Evolutionary conservation across 495 filamentous ascomycete species (phyloP).

Genomic region (Achaetomiella virescens): DNA sequence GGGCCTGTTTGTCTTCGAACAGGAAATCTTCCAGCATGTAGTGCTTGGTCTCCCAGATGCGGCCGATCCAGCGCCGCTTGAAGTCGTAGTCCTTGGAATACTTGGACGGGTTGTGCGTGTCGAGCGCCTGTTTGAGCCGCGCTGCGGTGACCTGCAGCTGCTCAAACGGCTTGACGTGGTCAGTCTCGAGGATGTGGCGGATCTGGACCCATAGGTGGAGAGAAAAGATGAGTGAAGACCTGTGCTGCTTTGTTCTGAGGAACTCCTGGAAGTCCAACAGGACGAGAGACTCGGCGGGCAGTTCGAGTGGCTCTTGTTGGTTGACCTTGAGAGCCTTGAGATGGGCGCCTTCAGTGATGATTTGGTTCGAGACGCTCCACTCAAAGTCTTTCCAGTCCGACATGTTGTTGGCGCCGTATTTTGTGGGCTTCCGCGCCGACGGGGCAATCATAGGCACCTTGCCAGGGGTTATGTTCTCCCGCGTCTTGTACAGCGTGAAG

Average conservation of each 20-base stretch:
- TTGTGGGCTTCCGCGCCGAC: conserved; percentile 3
- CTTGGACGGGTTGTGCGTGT: background rate
- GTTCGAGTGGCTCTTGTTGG: background rate
- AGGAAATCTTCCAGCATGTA: conserved; percentile 20
- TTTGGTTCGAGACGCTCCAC: conserved; percentile 8
- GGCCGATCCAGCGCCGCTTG: conserved; percentile 11
- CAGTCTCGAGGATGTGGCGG: conserved; percentile 26
- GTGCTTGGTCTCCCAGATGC: conserved; percentile 16
- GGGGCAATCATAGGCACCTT: conserved; percentile 22
- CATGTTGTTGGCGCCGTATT: conserved; percentile 17
- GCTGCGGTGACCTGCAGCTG: conserved; percentile 15
- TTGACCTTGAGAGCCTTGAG: conserved; percentile 21
- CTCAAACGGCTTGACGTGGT: conserved; percentile 16
- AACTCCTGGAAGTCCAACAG: conserved; percentile 15
- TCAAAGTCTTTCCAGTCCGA: conserved; percentile 13
- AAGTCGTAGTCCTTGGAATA: conserved; percentile 8
- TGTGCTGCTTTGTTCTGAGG: conserved; percentile 4
- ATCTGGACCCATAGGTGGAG: conserved; percentile 26
- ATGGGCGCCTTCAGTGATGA: conserved; percentile 18
- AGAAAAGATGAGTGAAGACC: conserved; percentile 19
- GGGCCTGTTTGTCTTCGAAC: conserved; percentile 11
- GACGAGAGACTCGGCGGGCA: conserved; percentile 20
- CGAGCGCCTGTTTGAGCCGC: conserved; percentile 9
- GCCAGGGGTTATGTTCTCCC: conserved; percentile 6
- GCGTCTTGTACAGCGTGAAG: background rate